Percentiles rank a stretch among this genome's conserved stretches.
These are phyloP conservation scores for Saturnispora dispora DNA, from an alignment of 805 yeast species.

Conservation along the genomic window DNA sequence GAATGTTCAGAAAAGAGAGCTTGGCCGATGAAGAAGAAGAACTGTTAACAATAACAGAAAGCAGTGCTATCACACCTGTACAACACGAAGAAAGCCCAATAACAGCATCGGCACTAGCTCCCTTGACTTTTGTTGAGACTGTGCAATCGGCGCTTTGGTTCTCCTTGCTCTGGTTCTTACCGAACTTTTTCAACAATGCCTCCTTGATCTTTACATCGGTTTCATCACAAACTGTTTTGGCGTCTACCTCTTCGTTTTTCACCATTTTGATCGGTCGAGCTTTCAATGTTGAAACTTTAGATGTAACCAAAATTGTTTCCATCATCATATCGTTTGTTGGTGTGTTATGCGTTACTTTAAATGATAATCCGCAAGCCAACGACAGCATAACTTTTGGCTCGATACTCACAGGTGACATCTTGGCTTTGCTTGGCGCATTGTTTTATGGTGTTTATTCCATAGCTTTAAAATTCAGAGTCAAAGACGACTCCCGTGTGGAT, in stretches of 20 bases:
- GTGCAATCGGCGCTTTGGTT: constrained; percentile 69
- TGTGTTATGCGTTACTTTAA: constrained; percentile 65
- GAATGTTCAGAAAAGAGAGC: background rate
- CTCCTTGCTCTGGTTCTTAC: constrained; percentile 80
- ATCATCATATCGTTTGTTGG: constrained; percentile 68
- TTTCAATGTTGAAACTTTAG: constrained; percentile 62
- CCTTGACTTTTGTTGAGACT: constrained; percentile 50
- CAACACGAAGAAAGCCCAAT: constrained; percentile 2
- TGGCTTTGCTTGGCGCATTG: constrained; percentile 81
- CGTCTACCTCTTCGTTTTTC: constrained; percentile 90
- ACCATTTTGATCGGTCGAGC: constrained; percentile 75
- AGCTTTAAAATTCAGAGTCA: constrained; percentile 61
- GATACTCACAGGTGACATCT: constrained; percentile 55
- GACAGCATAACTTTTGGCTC: constrained; percentile 9
- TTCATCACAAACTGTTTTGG: constrained; percentile 85
- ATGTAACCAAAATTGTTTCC: constrained; percentile 56
- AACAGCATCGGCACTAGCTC: constrained; percentile 4
- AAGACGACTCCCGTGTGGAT: constrained; percentile 66
- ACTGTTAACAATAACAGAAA: background rate
- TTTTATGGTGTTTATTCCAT: constrained; percentile 89
- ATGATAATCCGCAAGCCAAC: constrained; percentile 40
- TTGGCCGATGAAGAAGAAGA: constrained; percentile 2
- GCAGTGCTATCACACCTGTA: background rate
- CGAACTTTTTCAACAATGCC: constrained; percentile 84
- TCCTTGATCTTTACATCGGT: constrained; percentile 84